Evolutionary conservation across 768 basidiomycete species (phyloP).

Genomic region (Termitomyces sp.): DNA sequence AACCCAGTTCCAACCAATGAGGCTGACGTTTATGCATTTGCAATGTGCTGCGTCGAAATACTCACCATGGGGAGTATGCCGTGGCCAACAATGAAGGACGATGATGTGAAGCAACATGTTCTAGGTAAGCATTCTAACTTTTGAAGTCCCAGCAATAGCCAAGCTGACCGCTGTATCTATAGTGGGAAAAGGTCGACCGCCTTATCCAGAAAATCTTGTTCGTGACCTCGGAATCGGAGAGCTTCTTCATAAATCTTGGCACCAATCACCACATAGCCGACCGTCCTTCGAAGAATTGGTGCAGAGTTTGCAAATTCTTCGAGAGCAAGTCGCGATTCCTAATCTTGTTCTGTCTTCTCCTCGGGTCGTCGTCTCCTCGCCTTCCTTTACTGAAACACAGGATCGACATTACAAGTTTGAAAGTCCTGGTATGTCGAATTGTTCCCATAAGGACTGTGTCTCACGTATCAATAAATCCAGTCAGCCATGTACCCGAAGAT

Average conservation of each 20-base stretch:
- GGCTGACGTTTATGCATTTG: slow-evolving; percentile 65
- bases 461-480: neutral
- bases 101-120: slow-evolving; percentile 43
- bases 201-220: slow-evolving; percentile 6
- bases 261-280: slow-evolving; percentile 1
- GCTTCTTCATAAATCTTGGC: slow-evolving; percentile 5
- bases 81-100: slow-evolving; percentile 48
- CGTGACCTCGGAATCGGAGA: neutral
- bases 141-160: neutral
- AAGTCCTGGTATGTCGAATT: neutral
- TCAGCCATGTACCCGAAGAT: neutral
- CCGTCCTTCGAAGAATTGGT: slow-evolving; percentile 4
- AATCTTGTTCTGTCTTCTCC: neutral
- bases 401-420: neutral
- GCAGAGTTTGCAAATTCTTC: neutral
- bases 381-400: neutral
- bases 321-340: neutral
- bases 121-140: slow-evolving; percentile 28
- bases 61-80: slow-evolving; percentile 57
- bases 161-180: neutral
- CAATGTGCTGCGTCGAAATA: slow-evolving; percentile 59
- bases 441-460: neutral
- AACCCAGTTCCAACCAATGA: slow-evolving; percentile 34
- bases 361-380: slow-evolving; percentile 2
- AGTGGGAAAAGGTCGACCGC: slow-evolving; percentile 10